A percentile compares a stretch with the other conserved stretches of the same genome.
Evolutionary conservation across 2,329 filamentous ascomycete genomes (phyloP).

Genomic region (Nemania abortiva): DNA sequence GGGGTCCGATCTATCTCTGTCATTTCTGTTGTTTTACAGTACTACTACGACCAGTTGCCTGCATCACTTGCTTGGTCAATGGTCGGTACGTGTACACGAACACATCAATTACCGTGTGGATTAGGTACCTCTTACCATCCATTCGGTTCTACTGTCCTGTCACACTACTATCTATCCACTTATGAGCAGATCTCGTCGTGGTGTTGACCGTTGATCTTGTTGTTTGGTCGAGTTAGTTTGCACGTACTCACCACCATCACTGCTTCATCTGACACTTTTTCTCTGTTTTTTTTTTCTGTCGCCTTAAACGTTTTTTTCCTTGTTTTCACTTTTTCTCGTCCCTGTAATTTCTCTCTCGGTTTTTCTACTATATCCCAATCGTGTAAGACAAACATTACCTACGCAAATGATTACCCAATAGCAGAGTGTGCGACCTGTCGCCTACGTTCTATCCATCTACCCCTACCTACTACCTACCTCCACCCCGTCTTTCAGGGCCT

Average conservation of each 20-base stretch:
- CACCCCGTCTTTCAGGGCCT: constrained; percentile 36
- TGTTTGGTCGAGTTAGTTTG: not conserved
- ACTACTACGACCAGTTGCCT: not conserved
- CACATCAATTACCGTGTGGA: not conserved
- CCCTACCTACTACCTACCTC: constrained; percentile 10
- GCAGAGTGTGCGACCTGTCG: constrained; percentile 25
- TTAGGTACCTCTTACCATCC: too few relatives aligned
- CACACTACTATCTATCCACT: not conserved
- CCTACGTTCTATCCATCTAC: constrained; percentile 15
- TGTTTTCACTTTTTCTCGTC: not conserved
- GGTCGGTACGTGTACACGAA: not conserved
- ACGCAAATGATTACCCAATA: constrained; percentile 33
- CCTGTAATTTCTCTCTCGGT: not conserved
- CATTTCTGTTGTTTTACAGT: constrained; percentile 1
- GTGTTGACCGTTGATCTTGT: not conserved
- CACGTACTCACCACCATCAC: not conserved
- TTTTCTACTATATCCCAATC: constrained; percentile 3
- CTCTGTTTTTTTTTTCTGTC: not conserved
- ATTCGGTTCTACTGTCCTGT: not conserved
- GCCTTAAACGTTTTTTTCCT: not conserved
- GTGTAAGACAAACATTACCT: constrained; percentile 7
- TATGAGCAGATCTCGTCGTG: not conserved
- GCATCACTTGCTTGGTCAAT: not conserved
- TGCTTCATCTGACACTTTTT: not conserved
- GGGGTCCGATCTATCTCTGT: constrained; percentile 2